Evolutionary conservation across 352 stramenopile species (phyloP).

Genomic region (Phytophthora palmivora): DNA sequence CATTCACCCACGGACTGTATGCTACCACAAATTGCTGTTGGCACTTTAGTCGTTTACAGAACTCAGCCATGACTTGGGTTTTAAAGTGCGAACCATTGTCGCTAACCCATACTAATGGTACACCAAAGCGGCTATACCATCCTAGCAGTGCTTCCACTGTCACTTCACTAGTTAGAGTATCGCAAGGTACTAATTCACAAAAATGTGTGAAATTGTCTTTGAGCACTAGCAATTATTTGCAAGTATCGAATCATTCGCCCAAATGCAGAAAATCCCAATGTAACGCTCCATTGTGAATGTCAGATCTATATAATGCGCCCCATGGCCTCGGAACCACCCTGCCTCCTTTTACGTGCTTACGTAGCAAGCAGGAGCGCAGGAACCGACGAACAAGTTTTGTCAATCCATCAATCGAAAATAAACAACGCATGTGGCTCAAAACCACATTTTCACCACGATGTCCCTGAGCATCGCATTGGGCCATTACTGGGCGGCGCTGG

Average conservation of each 20-base stretch:
- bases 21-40: background rate
- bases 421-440: background rate
- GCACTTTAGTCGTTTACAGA: too few relatives aligned
- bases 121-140: too few relatives aligned
- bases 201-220: too few relatives aligned
- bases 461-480: background rate
- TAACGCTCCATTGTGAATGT: slow-evolving; percentile 7
- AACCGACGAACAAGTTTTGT: background rate
- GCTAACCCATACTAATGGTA: too few relatives aligned
- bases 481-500: background rate
- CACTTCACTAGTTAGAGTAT: too few relatives aligned
- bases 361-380: slow-evolving; percentile 7
- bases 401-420: background rate
- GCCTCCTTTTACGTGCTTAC: slow-evolving; percentile 12
- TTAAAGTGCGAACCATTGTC: too few relatives aligned
- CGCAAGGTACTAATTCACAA: too few relatives aligned
- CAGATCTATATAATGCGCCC: slow-evolving; percentile 4
- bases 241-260: too few relatives aligned
- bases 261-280: slow-evolving; percentile 15
- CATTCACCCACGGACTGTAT: background rate
- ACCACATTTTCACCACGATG: slow-evolving; percentile 3
- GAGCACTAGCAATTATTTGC: too few relatives aligned
- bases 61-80: too few relatives aligned
- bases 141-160: too few relatives aligned
- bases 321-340: too few relatives aligned